Percentiles rank a stretch among this genome's conserved stretches.
Evolutionary conservation across 1,284 basidiomycete species (phyloP).

Genomic region (Mycena citricolor): DNA sequence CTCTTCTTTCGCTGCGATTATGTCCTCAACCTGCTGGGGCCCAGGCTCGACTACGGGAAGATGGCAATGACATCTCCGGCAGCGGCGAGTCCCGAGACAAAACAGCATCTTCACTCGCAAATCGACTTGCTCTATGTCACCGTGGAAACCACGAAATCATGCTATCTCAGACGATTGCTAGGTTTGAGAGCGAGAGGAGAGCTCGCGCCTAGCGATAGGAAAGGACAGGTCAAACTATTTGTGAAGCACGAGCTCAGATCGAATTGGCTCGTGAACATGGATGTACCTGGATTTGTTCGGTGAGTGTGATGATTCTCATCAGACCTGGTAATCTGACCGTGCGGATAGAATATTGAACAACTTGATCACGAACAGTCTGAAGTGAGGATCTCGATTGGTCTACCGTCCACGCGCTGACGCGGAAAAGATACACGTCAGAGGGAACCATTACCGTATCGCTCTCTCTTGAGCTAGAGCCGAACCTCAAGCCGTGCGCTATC

Average conservation of each 20-base stretch:
- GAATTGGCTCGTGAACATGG: conserved; percentile 13
- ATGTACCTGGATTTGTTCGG: conserved; percentile 12
- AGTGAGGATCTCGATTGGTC: conserved; percentile 4
- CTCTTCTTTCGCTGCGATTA: not conserved
- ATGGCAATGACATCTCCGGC: not conserved
- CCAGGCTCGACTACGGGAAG: conserved; percentile 16
- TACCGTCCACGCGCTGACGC: too few relatives aligned
- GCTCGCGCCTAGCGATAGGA: not conserved
- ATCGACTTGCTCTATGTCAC: conserved; percentile 9
- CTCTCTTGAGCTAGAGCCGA: not conserved
- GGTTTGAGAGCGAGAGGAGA: not conserved
- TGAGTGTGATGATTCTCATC: not conserved
- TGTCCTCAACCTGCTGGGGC: not conserved
- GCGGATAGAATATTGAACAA: conserved; percentile 11
- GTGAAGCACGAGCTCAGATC: conserved; percentile 15
- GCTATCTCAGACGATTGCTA: conserved; percentile 9
- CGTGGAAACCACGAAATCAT: not conserved
- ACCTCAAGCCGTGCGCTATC: too few relatives aligned
- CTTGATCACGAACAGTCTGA: conserved; percentile 14
- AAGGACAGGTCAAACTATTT: not conserved
- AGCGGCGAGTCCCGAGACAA: not conserved
- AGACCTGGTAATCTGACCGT: not conserved
- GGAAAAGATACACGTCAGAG: conserved; percentile 7
- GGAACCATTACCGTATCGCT: conserved; percentile 16
- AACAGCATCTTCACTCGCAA: not conserved